phyloP scores from a whole-genome alignment of 2,329 filamentous ascomycete species.

The Rutstroemia sp. region DNA sequence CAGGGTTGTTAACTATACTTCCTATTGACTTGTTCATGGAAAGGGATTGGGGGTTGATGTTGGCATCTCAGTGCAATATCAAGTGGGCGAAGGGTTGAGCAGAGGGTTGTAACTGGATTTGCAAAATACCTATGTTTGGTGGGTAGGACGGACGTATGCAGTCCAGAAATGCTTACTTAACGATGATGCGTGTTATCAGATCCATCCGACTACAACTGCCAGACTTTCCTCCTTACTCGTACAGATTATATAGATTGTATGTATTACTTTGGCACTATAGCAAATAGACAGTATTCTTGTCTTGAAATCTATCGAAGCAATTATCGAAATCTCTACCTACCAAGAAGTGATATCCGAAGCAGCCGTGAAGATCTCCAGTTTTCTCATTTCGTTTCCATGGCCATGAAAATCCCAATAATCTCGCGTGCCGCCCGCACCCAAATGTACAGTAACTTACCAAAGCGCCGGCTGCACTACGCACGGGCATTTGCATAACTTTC shows the following conservation, averaged over 20 bases:
- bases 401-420: background rate
- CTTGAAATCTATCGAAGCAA: no score
- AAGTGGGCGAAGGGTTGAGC: background rate
- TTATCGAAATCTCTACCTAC: background rate
- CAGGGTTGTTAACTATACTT: background rate
- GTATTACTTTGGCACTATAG: no score
- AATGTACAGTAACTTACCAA: background rate
- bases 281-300: no score
- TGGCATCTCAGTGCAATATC: background rate
- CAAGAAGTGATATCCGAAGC: background rate
- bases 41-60: background rate
- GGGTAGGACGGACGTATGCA: no score
- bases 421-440: no score
- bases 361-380: background rate
- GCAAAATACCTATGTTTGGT: no score
- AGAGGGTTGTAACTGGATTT: background rate
- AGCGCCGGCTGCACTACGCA: no score
- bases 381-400: background rate
- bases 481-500: background rate
- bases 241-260: no score
- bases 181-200: no score
- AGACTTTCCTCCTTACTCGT: no score
- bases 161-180: no score
- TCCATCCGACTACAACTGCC: no score
- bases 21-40: slow-evolving; percentile 5